Evolutionary conservation across 768 basidiomycete genomes (phyloP).

Genomic region (Podaxis mareebaensis): DNA sequence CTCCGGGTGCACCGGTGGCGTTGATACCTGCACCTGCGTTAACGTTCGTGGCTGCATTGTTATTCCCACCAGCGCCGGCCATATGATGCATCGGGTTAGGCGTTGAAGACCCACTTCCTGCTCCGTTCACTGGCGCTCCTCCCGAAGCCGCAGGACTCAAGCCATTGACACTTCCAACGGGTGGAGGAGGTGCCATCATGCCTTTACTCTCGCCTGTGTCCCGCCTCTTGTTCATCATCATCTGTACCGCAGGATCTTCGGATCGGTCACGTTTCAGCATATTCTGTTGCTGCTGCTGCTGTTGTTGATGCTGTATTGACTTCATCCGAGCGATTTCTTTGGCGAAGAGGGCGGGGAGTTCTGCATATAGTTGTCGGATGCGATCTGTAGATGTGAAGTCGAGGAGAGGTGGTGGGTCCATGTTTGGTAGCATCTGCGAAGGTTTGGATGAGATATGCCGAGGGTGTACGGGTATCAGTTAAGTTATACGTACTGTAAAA

Average conservation of each 20-base stretch:
- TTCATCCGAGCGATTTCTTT: conserved; percentile 51
- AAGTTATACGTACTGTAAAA: conserved; percentile 40
- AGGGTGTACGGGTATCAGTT: conserved; percentile 3
- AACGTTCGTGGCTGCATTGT: conserved; percentile 13
- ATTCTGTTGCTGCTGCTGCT: conserved; percentile 28
- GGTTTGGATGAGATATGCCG: conserved; percentile 12
- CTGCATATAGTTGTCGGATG: conserved; percentile 63
- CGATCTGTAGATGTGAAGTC: conserved; percentile 58
- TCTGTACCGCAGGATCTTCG: conserved; percentile 42
- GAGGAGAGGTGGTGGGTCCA: conserved; percentile 54
- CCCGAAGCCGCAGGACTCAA: conserved; percentile 22
- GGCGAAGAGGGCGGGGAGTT: conserved; percentile 61
- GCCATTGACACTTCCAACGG: conserved; percentile 25
- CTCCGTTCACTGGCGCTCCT: conserved; percentile 16
- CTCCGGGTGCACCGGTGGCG: background rate
- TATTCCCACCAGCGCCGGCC: conserved; percentile 16
- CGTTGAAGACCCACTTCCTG: conserved; percentile 5
- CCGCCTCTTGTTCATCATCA: conserved; percentile 56
- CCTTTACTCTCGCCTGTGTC: conserved; percentile 67
- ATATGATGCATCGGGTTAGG: conserved; percentile 26
- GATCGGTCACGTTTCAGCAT: conserved; percentile 62
- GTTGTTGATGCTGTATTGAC: conserved; percentile 12
- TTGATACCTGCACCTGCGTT: background rate
- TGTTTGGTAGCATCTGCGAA: conserved; percentile 16
- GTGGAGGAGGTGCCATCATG: conserved; percentile 45